A percentile compares a stretch with the other conserved stretches of the same genome.
phyloP scores from a whole-genome alignment of 345 rosid species.

The Linum usitatissimum region DNA sequence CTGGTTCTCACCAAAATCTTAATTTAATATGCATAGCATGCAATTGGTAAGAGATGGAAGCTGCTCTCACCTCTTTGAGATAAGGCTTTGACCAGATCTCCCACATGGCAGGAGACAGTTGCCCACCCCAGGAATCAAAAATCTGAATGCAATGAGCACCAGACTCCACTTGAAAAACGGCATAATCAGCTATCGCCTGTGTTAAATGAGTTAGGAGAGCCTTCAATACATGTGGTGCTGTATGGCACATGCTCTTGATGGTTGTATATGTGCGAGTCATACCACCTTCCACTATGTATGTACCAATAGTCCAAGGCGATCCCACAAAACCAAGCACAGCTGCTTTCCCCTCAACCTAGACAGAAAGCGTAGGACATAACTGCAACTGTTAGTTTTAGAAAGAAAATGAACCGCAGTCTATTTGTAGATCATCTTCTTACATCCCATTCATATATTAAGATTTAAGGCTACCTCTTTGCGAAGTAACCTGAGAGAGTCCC shows the following conservation, averaged over 20 bases:
- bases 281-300: conserved; percentile 87
- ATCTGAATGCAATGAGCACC: conserved; percentile 94
- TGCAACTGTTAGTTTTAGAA: background rate
- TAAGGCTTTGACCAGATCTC: conserved; percentile 81
- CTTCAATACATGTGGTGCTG: conserved; percentile 60
- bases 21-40: background rate
- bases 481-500: conserved; percentile 65
- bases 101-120: conserved; percentile 84
- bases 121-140: conserved; percentile 99
- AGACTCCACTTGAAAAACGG: conserved; percentile 75
- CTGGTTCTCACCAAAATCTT: background rate
- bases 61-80: conserved; percentile 50
- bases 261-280: conserved; percentile 70
- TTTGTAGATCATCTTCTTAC: background rate
- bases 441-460: background rate
- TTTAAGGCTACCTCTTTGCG: conserved; percentile 50
- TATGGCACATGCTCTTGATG: conserved; percentile 86
- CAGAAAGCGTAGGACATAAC: conserved; percentile 6
- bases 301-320: conserved; percentile 94
- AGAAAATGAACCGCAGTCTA: background rate
- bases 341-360: conserved; percentile 61
- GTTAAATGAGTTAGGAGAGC: conserved; percentile 73
- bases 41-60: background rate
- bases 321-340: conserved; percentile 86
- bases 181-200: conserved; percentile 59